Evolutionary conservation across 148 eudicot genomes (phyloP).

Genomic region (Fagopyrum tataricum): DNA sequence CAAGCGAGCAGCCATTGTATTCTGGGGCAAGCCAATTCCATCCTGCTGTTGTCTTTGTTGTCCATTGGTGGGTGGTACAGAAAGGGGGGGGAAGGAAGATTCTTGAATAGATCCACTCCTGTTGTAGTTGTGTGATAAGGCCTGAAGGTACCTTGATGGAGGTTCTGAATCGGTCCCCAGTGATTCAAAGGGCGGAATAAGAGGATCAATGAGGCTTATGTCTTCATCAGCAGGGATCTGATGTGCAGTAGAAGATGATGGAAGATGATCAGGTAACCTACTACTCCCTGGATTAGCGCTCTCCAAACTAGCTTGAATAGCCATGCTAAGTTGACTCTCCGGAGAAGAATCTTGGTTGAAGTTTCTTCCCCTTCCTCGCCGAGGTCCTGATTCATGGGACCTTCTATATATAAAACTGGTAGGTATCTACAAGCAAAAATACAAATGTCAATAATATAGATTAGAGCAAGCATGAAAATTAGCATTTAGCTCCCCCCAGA

Average conservation of each 20-base stretch:
- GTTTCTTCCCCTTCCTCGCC: conserved; percentile 60
- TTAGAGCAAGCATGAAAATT: background rate
- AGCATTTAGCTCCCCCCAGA: background rate
- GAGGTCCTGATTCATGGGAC: conserved; percentile 53
- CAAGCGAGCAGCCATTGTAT: conserved; percentile 64
- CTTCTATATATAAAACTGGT: conserved; percentile 79
- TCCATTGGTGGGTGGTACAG: conserved; percentile 36
- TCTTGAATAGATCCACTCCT: conserved; percentile 40
- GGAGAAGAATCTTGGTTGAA: conserved; percentile 57
- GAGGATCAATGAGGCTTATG: conserved; percentile 32
- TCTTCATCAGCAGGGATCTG: conserved; percentile 21
- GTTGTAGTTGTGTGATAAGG: conserved; percentile 55
- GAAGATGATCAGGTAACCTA: conserved; percentile 21
- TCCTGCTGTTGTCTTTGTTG: conserved; percentile 42
- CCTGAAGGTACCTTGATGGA: conserved; percentile 74
- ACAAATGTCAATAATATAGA: background rate
- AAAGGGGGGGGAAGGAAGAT: conserved; percentile 82
- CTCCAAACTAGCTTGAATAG: conserved; percentile 68
- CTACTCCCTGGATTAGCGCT: conserved; percentile 25
- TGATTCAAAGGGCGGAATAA: conserved; percentile 59
- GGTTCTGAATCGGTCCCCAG: conserved; percentile 52
- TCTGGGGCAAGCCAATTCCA: conserved; percentile 30
- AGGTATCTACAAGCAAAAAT: conserved; percentile 49
- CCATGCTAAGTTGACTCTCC: conserved; percentile 52
- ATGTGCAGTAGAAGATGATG: conserved; percentile 32